Conservation (phyloP, 2,329 filamentous ascomycete genomes). For the Furcasterigmium sp. region DNA sequence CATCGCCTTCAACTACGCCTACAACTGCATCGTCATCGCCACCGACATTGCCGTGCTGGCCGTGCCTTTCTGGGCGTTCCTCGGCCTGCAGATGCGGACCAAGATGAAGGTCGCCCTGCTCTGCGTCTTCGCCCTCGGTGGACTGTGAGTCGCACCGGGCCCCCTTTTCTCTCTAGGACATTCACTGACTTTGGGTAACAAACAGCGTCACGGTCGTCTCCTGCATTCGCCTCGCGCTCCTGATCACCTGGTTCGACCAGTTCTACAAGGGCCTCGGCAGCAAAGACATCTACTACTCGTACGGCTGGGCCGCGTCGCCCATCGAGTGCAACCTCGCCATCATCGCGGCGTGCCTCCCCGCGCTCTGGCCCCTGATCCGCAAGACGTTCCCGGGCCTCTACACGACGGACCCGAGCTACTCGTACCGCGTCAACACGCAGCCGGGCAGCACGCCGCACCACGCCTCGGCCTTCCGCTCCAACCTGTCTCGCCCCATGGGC, state of each 20-base stretch:
- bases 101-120: slow-evolving; percentile 32
- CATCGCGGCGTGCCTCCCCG: slow-evolving; percentile 29
- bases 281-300: slow-evolving; percentile 19
- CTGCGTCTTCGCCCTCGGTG: slow-evolving; percentile 31
- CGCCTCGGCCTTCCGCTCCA: slow-evolving; percentile 6
- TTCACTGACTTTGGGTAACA: not conserved
- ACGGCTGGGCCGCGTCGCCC: slow-evolving; percentile 23
- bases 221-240: slow-evolving; percentile 19
- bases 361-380: slow-evolving; percentile 30
- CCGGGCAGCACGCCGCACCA: not conserved
- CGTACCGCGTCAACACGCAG: slow-evolving; percentile 5
- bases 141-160: slow-evolving; percentile 21
- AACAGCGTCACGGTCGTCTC: slow-evolving; percentile 20
- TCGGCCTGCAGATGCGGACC: slow-evolving; percentile 30
- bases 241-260: slow-evolving; percentile 16
- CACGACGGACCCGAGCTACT: slow-evolving; percentile 10
- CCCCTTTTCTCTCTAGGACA: not conserved
- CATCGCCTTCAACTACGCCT: slow-evolving; percentile 22
- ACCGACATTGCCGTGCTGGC: slow-evolving; percentile 27
- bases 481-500: slow-evolving; percentile 5
- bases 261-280: slow-evolving; percentile 10
- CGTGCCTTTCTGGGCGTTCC: slow-evolving; percentile 34
- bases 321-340: slow-evolving; percentile 33
- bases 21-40: slow-evolving; percentile 7
- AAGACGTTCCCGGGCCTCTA: slow-evolving; percentile 19